These are phyloP conservation scores for Puccinia novopanici DNA, from an alignment of 1,284 basidiomycete species.

Conservation along the genomic window DNA sequence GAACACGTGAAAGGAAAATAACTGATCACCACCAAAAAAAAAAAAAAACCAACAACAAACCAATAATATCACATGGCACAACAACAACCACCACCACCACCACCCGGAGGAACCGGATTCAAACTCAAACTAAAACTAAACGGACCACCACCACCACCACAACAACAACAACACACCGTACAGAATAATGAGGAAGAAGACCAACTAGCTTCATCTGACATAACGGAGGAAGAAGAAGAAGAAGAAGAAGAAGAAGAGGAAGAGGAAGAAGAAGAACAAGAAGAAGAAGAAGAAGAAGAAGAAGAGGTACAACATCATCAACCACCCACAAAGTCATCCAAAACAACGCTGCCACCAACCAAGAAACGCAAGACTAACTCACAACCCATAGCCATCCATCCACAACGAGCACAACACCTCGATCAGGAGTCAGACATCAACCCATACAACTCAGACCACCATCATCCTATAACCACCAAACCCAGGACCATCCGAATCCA, in stretches of 20 bases:
- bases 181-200: slow-evolving; percentile 26
- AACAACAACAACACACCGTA: neutral
- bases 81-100: slow-evolving; percentile 1
- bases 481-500: neutral
- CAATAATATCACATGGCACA: too few species aligned
- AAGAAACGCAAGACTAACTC: slow-evolving; percentile 16
- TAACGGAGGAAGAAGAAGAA: neutral
- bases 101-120: slow-evolving; percentile 18
- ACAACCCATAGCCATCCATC: neutral
- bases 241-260: slow-evolving; percentile 31
- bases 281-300: neutral
- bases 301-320: neutral
- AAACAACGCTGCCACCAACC: neutral
- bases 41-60: too few species aligned
- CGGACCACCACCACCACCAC: slow-evolving; percentile 26
- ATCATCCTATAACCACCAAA: neutral
- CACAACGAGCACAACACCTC: neutral
- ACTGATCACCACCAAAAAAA: too few species aligned
- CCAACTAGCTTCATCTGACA: slow-evolving; percentile 42
- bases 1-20: too few species aligned
- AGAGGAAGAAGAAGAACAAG: neutral
- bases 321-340: neutral
- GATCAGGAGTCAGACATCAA: slow-evolving; percentile 11
- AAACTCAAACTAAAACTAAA: slow-evolving; percentile 47
- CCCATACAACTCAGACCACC: slow-evolving; percentile 31